These are phyloP conservation scores for Galerina marginata DNA, from an alignment of 768 basidiomycete genomes.

Conservation along the genomic window DNA sequence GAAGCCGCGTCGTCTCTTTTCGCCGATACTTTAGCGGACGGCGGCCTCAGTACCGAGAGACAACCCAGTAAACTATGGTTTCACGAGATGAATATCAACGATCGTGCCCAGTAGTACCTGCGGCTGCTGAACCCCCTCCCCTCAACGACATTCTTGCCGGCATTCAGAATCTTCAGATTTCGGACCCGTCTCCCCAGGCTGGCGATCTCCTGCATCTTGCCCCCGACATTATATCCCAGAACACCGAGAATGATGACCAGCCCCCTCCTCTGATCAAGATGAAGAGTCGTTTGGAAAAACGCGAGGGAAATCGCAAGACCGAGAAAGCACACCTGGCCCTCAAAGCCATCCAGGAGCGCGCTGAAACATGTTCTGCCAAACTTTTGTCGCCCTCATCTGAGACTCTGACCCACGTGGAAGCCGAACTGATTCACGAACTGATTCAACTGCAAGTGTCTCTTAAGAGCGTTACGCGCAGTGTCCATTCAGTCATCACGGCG, in stretches of 20 bases:
- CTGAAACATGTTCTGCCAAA: constrained; percentile 1
- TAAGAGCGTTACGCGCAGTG: background rate
- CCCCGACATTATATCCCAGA: background rate
- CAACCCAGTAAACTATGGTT: background rate
- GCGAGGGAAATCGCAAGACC: constrained; percentile 4
- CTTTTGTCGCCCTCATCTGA: background rate
- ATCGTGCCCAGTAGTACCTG: background rate
- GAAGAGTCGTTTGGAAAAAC: background rate
- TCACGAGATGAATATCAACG: background rate
- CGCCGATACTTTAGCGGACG: background rate
- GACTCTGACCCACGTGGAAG: background rate
- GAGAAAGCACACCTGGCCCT: constrained; percentile 7
- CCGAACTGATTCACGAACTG: too few species aligned
- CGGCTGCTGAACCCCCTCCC: background rate
- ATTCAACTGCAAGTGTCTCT: background rate
- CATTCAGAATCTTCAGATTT: background rate
- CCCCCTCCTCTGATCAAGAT: background rate
- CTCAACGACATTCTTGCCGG: background rate
- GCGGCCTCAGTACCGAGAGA: background rate
- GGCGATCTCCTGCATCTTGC: background rate
- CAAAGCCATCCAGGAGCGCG: constrained; percentile 1
- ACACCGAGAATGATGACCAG: background rate
- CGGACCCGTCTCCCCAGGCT: background rate
- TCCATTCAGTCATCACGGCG: background rate
- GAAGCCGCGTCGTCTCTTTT: background rate